Percentiles rank a stretch among this genome's conserved stretches.
Conservation (phyloP, 352 stramenopile species). For the Phytophthora tubulina region DNA sequence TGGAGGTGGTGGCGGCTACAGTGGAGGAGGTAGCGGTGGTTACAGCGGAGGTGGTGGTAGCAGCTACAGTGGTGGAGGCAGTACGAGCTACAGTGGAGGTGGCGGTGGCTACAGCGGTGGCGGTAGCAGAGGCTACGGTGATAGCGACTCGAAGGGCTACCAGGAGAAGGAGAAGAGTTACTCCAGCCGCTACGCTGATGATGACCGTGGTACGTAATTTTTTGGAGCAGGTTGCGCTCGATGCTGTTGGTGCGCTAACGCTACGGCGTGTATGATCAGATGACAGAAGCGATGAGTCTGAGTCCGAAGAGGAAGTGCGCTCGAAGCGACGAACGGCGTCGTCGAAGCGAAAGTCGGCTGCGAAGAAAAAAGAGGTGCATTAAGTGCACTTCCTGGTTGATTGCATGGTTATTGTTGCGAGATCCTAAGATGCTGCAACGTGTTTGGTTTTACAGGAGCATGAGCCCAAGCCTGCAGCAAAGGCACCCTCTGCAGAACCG, state of each 20-base stretch:
- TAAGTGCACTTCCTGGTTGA: background rate
- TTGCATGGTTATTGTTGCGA: background rate
- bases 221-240: background rate
- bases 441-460: constrained; percentile 43
- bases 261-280: constrained; percentile 36
- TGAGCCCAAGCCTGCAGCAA: constrained; percentile 48
- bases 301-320: constrained; percentile 75
- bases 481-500: constrained; percentile 67
- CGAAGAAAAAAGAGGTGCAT: constrained; percentile 82
- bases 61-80: constrained; percentile 54
- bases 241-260: constrained; percentile 2
- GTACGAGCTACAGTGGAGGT: constrained; percentile 49
- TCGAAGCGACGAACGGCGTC: constrained; percentile 70
- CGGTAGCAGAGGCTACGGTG: constrained; percentile 53
- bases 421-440: constrained; percentile 4
- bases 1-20: constrained; percentile 49
- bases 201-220: constrained; percentile 42
- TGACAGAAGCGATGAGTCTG: constrained; percentile 70
- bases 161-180: constrained; percentile 75
- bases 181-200: constrained; percentile 78
- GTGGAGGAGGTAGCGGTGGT: constrained; percentile 43
- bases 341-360: constrained; percentile 63
- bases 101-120: constrained; percentile 47
- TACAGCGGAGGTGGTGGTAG: constrained; percentile 48
- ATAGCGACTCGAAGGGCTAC: constrained; percentile 57